Evolutionary conservation across 1,284 basidiomycete genomes (phyloP), one percentile per base, ranked within the genome.

Genomic region (Trichosporon faecale): DNA sequence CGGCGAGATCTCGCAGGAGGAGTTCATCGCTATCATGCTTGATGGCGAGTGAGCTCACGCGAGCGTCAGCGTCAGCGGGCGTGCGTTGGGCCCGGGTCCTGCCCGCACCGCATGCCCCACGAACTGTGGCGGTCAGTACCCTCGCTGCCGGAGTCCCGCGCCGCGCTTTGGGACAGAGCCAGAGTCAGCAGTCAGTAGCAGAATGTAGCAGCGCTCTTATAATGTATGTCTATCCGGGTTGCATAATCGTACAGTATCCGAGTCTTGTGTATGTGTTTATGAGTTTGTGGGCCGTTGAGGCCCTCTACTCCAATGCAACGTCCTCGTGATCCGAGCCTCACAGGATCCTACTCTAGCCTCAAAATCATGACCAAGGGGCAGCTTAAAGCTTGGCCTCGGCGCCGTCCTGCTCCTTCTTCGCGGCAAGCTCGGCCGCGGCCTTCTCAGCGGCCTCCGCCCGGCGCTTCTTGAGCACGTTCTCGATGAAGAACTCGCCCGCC

Each of bases 401-500:
- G 18, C 29, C 27, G 40, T 67, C 66, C 52, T 66, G 33, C 27
- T 60, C 63, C 8, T 31, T 66, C 64, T 63, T 33, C 2, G 72
- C 69, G 3, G 79, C 68, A 49, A 83, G 71, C 64, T 78, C 68
- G 0, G 73, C 76, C 0, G 81, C 73, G 6, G 81, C 81, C 35
- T 71, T 71, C 70, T 79, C 65, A 7, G 81, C 80, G 0, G 80
- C 78, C 16, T 67, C 79, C 1, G 77, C 79, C 40, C 82, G 72
- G 61, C 81, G 71, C 74, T 84, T 84, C 74, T 83, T 82, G 65
- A 95, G 84, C 11, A 95, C 91, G 76, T 95, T 95, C 84, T 94
- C 93, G 63, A 96, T 93, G 84, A 91, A 95, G 82, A 89, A 95
- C 80, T 95, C 94, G 37, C 94, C 93, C 29, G 93, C 94, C 90